Evolutionary conservation across 495 filamentous ascomycete genomes (phyloP), one percentile per base, ranked within the genome.

Genomic region (Sporormia fimetaria): DNA sequence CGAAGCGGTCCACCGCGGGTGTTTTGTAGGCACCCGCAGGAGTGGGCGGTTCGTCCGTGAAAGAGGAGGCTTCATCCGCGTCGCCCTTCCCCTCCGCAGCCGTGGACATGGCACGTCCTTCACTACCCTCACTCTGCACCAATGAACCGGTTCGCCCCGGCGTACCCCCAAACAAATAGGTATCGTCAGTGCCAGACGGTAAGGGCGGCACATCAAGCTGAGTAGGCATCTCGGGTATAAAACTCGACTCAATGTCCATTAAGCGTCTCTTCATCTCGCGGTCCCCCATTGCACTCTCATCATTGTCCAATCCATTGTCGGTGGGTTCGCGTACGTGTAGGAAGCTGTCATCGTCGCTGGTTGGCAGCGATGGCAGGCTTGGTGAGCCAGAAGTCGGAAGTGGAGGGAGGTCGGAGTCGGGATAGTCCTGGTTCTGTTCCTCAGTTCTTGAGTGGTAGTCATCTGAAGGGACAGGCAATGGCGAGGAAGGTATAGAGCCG

Each of bases 231-330:
- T 71, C 69, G 18, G 69, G 68, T 26, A 87, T 37, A 49, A 93
- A 92, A 54, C 83, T 92, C 6, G 85, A 92, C 57, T 94, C 87
- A 43, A 90, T 74, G 55, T 93, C 86, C 65, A 83, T 78, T 42
- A 93, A 56, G 57, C 82, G 80, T 40, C 66, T 67, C 36, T 69
- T 67, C 74, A 83, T 73, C 53, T 74, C 71, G 5, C 61, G 61
- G 46, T 81, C 77, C 60, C 79, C 73, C 47, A 79, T 69, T 3
- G 66, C 65, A 50, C 77, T 76, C 22, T 46, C 44, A 24, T 59
- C 59, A 17, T 31, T 46, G 2, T 33, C 33, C 21, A 45, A 4
- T 5, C 44, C 42, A 47, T 39, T 47, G 37, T 47, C 51, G 16
- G 25, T 42, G 23, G 37, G 35, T 17, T 43, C 28, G 34, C 43